A percentile compares a stretch with the other conserved stretches of the same genome.
These are phyloP conservation scores for Leccinum longicurvipes DNA, from an alignment of 768 basidiomycete species.

Conservation along the genomic window DNA sequence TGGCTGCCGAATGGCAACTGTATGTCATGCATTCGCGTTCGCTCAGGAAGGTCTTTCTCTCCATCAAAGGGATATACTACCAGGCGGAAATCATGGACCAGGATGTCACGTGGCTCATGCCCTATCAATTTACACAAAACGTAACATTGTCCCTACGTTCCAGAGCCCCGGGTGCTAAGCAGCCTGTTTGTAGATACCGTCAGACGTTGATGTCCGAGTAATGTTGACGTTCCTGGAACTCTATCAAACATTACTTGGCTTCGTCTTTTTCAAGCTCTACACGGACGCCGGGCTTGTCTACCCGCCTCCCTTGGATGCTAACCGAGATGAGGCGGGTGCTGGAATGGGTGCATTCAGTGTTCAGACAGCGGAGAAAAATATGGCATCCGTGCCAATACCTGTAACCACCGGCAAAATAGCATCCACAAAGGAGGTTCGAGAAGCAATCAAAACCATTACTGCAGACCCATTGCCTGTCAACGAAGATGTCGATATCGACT, in stretches of 20 bases:
- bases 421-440: constrained; percentile 53
- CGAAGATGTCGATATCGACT: constrained; percentile 40
- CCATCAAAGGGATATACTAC: constrained; percentile 98
- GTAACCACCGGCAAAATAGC: constrained; percentile 33
- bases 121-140: constrained; percentile 95
- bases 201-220: constrained; percentile 95
- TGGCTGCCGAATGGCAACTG: constrained; percentile 95
- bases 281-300: constrained; percentile 90
- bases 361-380: constrained; percentile 42
- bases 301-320: constrained; percentile 85
- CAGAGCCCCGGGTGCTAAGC: constrained; percentile 4
- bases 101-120: constrained; percentile 92
- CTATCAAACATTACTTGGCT: constrained; percentile 94
- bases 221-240: constrained; percentile 98
- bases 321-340: constrained; percentile 80
- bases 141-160: constrained; percentile 41
- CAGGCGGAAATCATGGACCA: constrained; percentile 95
- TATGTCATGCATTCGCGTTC: constrained; percentile 87
- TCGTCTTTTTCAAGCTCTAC: constrained; percentile 97
- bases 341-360: constrained; percentile 87
- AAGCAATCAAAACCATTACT: constrained; percentile 46
- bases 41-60: constrained; percentile 88
- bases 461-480: constrained; percentile 17
- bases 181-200: constrained; percentile 62
- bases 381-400: constrained; percentile 15